A percentile compares a stretch with the other conserved stretches of the same genome.
Conservation (phyloP, 768 basidiomycete genomes). For the Phanerochaete carnosa region DNA sequence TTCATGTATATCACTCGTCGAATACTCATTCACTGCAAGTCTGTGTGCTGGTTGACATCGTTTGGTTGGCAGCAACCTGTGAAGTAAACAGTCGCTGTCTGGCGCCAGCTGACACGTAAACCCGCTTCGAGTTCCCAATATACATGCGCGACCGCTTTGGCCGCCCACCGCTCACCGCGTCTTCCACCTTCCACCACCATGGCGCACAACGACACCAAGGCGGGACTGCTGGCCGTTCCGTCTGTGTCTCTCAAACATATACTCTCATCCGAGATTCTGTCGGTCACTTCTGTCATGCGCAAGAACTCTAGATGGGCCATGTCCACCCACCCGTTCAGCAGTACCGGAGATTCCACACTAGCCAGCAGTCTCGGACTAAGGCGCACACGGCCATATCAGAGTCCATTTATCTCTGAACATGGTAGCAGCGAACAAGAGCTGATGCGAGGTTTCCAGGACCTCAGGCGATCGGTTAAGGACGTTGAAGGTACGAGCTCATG, state of each 20-base stretch:
- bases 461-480: conserved; percentile 72
- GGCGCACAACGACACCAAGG: background rate
- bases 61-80: background rate
- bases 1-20: conserved; percentile 9
- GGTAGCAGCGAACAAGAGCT: conserved; percentile 76
- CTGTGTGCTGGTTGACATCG: background rate
- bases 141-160: background rate
- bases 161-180: background rate
- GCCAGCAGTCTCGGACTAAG: conserved; percentile 75
- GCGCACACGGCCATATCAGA: conserved; percentile 48
- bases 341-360: conserved; percentile 59
- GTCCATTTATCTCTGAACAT: conserved; percentile 41
- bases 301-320: conserved; percentile 97
- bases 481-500: conserved; percentile 49
- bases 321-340: conserved; percentile 52
- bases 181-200: conserved; percentile 1
- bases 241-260: conserved; percentile 68
- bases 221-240: background rate
- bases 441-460: conserved; percentile 85
- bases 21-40: background rate
- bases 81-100: background rate
- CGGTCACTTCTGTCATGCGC: conserved; percentile 93
- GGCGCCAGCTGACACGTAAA: conserved; percentile 16
- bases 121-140: background rate
- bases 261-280: conserved; percentile 83